These are phyloP conservation scores for Pseudopyricularia javanii DNA, from an alignment of 2,329 filamentous ascomycete species.

Conservation along the genomic window DNA sequence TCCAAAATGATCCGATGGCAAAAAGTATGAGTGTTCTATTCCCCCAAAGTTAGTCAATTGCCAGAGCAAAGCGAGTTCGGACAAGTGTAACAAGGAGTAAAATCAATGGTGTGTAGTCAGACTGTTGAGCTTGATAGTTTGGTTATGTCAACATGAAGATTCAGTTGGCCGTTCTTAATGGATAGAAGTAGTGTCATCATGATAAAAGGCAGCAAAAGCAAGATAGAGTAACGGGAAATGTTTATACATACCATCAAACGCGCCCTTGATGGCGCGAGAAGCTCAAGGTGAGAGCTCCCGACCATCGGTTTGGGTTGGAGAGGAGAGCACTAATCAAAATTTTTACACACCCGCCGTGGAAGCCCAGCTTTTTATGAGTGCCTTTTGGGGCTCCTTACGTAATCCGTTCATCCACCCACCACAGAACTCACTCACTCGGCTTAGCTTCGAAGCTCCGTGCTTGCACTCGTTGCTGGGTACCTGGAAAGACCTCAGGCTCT, in stretches of 20 bases:
- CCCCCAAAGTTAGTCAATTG: not conserved
- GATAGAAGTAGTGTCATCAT: slow-evolving; percentile 9
- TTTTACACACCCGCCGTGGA: not conserved
- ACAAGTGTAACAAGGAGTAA: not conserved
- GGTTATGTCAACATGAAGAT: slow-evolving; percentile 16
- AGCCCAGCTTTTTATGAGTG: not conserved
- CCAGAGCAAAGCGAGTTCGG: not conserved
- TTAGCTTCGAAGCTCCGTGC: not conserved
- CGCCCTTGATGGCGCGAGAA: not conserved
- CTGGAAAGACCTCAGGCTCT: not conserved
- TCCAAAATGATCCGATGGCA: no score
- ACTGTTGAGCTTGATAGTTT: slow-evolving; percentile 44
- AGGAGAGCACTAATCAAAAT: not conserved
- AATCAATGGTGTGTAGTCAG: not conserved
- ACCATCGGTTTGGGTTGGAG: not conserved
- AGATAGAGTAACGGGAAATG: not conserved
- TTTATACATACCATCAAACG: not conserved
- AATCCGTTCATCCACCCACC: not conserved
- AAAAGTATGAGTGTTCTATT: no score
- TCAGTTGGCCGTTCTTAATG: slow-evolving; percentile 13
- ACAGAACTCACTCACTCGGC: not conserved
- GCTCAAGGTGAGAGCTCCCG: not conserved
- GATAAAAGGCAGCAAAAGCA: not conserved
- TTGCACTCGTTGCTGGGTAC: not conserved
- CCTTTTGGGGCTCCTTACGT: not conserved